These are phyloP conservation scores for Cladophialophora exuberans DNA, from an alignment of 2,329 filamentous ascomycete genomes.

Conservation along the genomic window DNA sequence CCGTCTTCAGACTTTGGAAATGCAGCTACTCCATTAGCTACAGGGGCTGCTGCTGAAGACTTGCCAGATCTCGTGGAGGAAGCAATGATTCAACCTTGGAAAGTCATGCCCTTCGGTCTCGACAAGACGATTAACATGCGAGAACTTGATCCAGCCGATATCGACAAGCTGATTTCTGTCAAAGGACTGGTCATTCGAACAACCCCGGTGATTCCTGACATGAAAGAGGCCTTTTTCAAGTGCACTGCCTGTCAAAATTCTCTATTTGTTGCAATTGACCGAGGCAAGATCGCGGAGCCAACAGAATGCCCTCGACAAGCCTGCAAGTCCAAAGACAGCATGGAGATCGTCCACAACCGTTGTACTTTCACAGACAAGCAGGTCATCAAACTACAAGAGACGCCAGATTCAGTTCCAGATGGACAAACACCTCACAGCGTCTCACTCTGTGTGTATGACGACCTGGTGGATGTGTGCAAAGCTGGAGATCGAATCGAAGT, in stretches of 20 bases:
- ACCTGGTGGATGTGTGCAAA: slow-evolving; percentile 96
- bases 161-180: slow-evolving; percentile 93
- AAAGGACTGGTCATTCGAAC: slow-evolving; percentile 96
- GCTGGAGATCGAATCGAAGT: slow-evolving; percentile 95
- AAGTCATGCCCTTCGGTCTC: slow-evolving; percentile 85
- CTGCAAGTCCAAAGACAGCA: slow-evolving; percentile 87
- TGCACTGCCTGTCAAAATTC: slow-evolving; percentile 93
- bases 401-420: slow-evolving; percentile 89
- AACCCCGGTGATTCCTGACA: slow-evolving; percentile 95
- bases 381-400: slow-evolving; percentile 97
- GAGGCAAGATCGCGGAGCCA: slow-evolving; percentile 94
- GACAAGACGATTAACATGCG: slow-evolving; percentile 87
- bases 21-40: slow-evolving; percentile 42
- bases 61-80: slow-evolving; percentile 74
- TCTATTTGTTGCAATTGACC: slow-evolving; percentile 86
- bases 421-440: slow-evolving; percentile 98
- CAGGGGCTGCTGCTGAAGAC: slow-evolving; percentile 49
- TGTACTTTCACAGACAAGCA: slow-evolving; percentile 96
- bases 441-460: slow-evolving; percentile 93
- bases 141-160: slow-evolving; percentile 91
- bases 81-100: slow-evolving; percentile 77
- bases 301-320: slow-evolving; percentile 82
- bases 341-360: slow-evolving; percentile 97
- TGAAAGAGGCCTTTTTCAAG: slow-evolving; percentile 98
- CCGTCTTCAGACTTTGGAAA: slow-evolving; percentile 77